Conservation (phyloP, 257 asterid genomes). For the Leonotis leonurus region DNA sequence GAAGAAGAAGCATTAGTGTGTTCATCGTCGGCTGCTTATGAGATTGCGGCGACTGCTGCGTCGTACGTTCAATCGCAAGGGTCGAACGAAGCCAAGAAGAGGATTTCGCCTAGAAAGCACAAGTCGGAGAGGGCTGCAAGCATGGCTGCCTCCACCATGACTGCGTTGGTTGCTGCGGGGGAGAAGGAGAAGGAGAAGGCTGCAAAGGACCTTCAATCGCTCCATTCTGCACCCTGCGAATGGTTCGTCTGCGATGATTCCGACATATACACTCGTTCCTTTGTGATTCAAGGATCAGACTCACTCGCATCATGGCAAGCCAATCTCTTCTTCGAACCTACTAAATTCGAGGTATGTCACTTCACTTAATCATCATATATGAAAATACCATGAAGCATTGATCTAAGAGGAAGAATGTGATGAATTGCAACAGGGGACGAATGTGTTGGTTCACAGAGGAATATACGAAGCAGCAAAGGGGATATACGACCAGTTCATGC, state of each 20-base stretch:
- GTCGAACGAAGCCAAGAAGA: slow-evolving; percentile 7
- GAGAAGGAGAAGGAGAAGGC: slow-evolving; percentile 69
- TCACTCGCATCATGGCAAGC: slow-evolving; percentile 91
- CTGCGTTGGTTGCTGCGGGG: slow-evolving; percentile 81
- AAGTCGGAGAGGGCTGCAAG: slow-evolving; percentile 65
- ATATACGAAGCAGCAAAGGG: slow-evolving; percentile 96
- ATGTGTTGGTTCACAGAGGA: slow-evolving; percentile 81
- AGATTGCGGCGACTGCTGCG: slow-evolving; percentile 81
- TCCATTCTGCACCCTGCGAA: slow-evolving; percentile 77
- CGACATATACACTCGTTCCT: slow-evolving; percentile 56
- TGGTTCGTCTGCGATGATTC: slow-evolving; percentile 87
- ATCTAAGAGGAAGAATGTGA: slow-evolving; percentile 1
- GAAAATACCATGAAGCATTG: neutral
- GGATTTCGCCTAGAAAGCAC: slow-evolving; percentile 12
- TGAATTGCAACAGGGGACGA: slow-evolving; percentile 39
- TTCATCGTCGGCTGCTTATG: slow-evolving; percentile 56
- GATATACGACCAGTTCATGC: slow-evolving; percentile 74
- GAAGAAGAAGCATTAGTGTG: neutral
- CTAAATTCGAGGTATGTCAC: slow-evolving; percentile 45
- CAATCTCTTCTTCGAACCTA: slow-evolving; percentile 82
- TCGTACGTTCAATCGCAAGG: slow-evolving; percentile 51
- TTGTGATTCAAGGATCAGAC: slow-evolving; percentile 88
- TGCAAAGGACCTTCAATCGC: slow-evolving; percentile 77
- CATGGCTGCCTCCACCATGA: slow-evolving; percentile 78
- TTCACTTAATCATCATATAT: too few relatives aligned